Percentiles rank a stretch among this genome's conserved stretches.
Evolutionary conservation across 768 basidiomycete genomes (phyloP).

Genomic region (Gymnopilus dilepis): DNA sequence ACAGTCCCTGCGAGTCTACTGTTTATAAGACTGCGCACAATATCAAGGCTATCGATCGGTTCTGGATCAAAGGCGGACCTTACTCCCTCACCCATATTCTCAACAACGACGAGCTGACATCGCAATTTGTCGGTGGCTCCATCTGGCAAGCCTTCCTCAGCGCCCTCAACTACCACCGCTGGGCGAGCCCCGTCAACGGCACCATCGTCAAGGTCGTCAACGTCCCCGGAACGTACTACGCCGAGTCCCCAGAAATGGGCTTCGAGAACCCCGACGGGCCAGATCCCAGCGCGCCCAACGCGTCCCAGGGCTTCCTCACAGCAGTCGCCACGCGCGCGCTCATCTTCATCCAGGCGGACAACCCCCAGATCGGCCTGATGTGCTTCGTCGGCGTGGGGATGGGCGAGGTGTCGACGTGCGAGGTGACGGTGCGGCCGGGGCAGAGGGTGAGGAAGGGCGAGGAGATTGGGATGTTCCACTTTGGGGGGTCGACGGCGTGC

Average conservation of each 20-base stretch:
- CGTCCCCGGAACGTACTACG: constrained; percentile 59
- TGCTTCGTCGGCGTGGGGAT: constrained; percentile 7
- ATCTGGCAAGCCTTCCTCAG: constrained; percentile 64
- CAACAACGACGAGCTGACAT: constrained; percentile 40
- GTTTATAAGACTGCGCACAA: constrained; percentile 45
- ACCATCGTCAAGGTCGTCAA: constrained; percentile 42
- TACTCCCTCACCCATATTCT: constrained; percentile 68
- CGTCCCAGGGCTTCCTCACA: constrained; percentile 28
- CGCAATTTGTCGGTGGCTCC: constrained; percentile 55
- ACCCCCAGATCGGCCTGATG: constrained; percentile 5
- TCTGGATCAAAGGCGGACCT: constrained; percentile 67
- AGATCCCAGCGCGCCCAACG: constrained; percentile 22
- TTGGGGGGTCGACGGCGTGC: constrained; percentile 11
- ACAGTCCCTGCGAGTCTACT: constrained; percentile 58
- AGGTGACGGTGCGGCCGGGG: not conserved
- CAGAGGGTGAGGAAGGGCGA: constrained; percentile 1
- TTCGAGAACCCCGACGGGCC: constrained; percentile 5
- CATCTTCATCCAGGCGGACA: constrained; percentile 17
- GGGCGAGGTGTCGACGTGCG: constrained; percentile 2
- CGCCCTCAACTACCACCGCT: constrained; percentile 62
- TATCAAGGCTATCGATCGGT: constrained; percentile 48
- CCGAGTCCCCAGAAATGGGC: constrained; percentile 24
- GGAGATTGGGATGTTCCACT: constrained; percentile 10
- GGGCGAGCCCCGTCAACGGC: constrained; percentile 63
- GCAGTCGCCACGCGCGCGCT: constrained; percentile 53